These are phyloP conservation scores for Aspergillus asperescens DNA, from an alignment of 495 filamentous ascomycete species.

Conservation along the genomic window DNA sequence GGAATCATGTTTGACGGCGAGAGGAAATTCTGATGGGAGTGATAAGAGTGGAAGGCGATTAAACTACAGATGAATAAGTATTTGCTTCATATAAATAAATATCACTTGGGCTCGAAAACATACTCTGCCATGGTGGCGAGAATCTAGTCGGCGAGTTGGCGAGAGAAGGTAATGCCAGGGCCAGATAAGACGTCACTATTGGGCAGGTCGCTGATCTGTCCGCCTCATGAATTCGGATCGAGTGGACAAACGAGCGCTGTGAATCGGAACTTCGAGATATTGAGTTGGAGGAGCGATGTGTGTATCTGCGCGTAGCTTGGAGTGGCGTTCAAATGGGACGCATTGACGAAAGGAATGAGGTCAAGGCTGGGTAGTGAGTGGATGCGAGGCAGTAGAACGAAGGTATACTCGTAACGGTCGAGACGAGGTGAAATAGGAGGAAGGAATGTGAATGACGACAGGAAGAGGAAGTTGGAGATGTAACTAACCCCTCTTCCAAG, in stretches of 20 bases:
- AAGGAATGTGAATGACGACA: conserved; percentile 15
- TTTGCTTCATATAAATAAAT: neutral
- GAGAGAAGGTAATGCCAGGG: conserved; percentile 9
- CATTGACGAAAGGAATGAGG: conserved; percentile 18
- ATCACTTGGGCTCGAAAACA: conserved; percentile 15
- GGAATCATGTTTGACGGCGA: conserved; percentile 43
- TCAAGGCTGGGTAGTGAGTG: conserved; percentile 4
- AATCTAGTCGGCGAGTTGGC: conserved; percentile 10
- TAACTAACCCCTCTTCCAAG: conserved; percentile 12
- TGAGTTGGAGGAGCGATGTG: conserved; percentile 9
- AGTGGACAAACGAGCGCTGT: neutral
- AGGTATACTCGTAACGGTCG: conserved; percentile 2
- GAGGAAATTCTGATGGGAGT: conserved; percentile 35
- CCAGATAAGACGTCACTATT: conserved; percentile 13
- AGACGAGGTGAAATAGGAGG: conserved; percentile 3
- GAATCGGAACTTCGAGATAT: neutral
- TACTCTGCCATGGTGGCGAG: conserved; percentile 44
- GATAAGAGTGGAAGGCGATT: conserved; percentile 43
- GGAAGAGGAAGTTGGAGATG: conserved; percentile 2
- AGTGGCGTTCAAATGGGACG: conserved; percentile 11
- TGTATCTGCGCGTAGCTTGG: conserved; percentile 21
- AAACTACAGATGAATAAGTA: conserved; percentile 26
- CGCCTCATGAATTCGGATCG: conserved; percentile 11
- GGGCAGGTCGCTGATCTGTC: conserved; percentile 12
- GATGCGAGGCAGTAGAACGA: conserved; percentile 8